These are phyloP conservation scores for Colletotrichum graminicola DNA, from an alignment of 2,329 filamentous ascomycete species.

Conservation along the genomic window DNA sequence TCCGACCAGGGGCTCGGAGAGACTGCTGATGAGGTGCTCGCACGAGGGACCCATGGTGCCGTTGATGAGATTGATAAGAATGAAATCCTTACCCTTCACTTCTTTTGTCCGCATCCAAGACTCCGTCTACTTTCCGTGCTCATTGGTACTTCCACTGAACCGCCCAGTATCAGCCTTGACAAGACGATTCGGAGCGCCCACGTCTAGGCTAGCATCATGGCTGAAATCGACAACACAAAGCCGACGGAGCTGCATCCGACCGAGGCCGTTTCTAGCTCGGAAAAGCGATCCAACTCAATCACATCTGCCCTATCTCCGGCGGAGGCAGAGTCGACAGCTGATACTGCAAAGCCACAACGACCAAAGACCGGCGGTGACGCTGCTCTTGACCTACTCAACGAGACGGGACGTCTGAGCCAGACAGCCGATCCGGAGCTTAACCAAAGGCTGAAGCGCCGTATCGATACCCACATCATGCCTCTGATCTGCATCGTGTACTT, in stretches of 20 bases:
- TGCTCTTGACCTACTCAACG: conserved; percentile 29
- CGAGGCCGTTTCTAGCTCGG: not conserved
- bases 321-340: not conserved
- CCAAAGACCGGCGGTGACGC: conserved; percentile 25
- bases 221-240: conserved; percentile 3
- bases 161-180: not conserved
- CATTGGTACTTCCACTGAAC: not conserved
- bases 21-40: conserved; percentile 12
- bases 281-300: not conserved
- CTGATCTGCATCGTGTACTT: conserved; percentile 69
- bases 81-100: not conserved
- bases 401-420: conserved; percentile 27
- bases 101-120: not conserved
- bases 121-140: not conserved
- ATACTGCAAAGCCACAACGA: not conserved
- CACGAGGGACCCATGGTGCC: not conserved
- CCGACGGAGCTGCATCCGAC: not conserved
- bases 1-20: not conserved
- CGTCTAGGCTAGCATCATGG: not conserved
- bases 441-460: conserved; percentile 63
- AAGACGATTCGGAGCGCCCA: too few species aligned
- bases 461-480: conserved; percentile 68
- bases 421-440: conserved; percentile 43
- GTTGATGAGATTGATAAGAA: conserved; percentile 14
- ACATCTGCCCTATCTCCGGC: conserved; percentile 6